Evolutionary conservation across 1,284 basidiomycete species (phyloP).

Genomic region (Microbotryum saponariae): DNA sequence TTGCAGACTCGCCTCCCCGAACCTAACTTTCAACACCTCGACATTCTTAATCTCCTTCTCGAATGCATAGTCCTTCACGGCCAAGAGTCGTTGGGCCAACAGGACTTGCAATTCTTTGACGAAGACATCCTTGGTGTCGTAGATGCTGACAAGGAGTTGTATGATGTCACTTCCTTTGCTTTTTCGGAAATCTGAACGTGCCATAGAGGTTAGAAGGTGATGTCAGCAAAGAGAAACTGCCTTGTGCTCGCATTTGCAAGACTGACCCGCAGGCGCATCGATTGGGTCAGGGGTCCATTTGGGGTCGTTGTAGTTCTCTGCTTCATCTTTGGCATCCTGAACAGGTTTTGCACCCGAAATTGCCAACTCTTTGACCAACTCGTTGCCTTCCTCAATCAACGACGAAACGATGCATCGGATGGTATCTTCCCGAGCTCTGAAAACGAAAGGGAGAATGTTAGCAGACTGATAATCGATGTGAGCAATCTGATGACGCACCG

Average conservation of each 20-base stretch:
- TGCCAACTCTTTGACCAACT: slow-evolving; percentile 50
- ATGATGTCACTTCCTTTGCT: slow-evolving; percentile 83
- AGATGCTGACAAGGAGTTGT: slow-evolving; percentile 89
- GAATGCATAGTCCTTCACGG: slow-evolving; percentile 66
- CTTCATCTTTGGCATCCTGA: slow-evolving; percentile 46
- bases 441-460: neutral
- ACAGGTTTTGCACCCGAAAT: slow-evolving; percentile 18
- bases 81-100: slow-evolving; percentile 71
- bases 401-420: slow-evolving; percentile 86
- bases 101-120: slow-evolving; percentile 85
- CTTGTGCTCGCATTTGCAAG: neutral
- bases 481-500: slow-evolving; percentile 47
- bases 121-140: slow-evolving; percentile 87
- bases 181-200: slow-evolving; percentile 65
- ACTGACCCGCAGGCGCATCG: slow-evolving; percentile 78
- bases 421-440: slow-evolving; percentile 75
- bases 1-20: slow-evolving; percentile 80
- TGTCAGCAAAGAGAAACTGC: neutral
- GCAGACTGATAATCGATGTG: neutral
- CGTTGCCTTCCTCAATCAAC: slow-evolving; percentile 76
- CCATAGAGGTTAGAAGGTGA: slow-evolving; percentile 3
- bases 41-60: slow-evolving; percentile 78
- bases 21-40: slow-evolving; percentile 85
- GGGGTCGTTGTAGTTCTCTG: slow-evolving; percentile 74
- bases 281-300: slow-evolving; percentile 90